phyloP scores from a whole-genome alignment of 169 alveolate genomes.

The Prorocentrum cordatum region DNA sequence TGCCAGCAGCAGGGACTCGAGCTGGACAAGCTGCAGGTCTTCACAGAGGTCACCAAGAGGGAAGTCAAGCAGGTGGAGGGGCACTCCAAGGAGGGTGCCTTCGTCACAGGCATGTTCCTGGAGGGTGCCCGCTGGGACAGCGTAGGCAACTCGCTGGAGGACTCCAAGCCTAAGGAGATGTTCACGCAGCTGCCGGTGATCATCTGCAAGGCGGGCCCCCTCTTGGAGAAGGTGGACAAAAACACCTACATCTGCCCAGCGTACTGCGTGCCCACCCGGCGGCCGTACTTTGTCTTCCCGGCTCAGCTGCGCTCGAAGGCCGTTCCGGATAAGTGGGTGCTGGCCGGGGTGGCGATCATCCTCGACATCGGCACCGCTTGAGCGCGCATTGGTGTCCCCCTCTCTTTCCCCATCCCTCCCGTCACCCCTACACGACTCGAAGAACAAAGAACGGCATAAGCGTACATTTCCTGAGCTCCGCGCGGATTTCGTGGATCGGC shows the following conservation, averaged over 20 bases:
- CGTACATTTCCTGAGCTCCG: too few species aligned
- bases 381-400: too few species aligned
- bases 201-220: slow-evolving; percentile 81
- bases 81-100: slow-evolving; percentile 83
- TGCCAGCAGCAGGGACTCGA: slow-evolving; percentile 87
- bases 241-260: slow-evolving; percentile 88
- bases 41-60: slow-evolving; percentile 89
- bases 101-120: slow-evolving; percentile 49
- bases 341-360: slow-evolving; percentile 94
- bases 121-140: slow-evolving; percentile 81
- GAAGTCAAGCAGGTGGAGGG: slow-evolving; percentile 83
- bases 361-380: slow-evolving; percentile 88
- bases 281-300: slow-evolving; percentile 88
- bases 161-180: slow-evolving; percentile 89
- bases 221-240: slow-evolving; percentile 79
- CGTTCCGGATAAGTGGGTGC: slow-evolving; percentile 91
- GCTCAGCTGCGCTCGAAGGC: slow-evolving; percentile 89
- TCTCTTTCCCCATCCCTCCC: too few species aligned
- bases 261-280: slow-evolving; percentile 89
- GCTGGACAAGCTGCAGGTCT: slow-evolving; percentile 86
- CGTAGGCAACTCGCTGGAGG: slow-evolving; percentile 83
- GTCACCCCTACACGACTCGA: too few species aligned
- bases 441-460: too few species aligned
- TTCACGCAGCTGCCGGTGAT: slow-evolving; percentile 91
- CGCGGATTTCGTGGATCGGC: too few species aligned